Evolutionary conservation across 352 stramenopile genomes (phyloP), one percentile per base, ranked within the genome.

Genomic region (Globisporangium ultimum): DNA sequence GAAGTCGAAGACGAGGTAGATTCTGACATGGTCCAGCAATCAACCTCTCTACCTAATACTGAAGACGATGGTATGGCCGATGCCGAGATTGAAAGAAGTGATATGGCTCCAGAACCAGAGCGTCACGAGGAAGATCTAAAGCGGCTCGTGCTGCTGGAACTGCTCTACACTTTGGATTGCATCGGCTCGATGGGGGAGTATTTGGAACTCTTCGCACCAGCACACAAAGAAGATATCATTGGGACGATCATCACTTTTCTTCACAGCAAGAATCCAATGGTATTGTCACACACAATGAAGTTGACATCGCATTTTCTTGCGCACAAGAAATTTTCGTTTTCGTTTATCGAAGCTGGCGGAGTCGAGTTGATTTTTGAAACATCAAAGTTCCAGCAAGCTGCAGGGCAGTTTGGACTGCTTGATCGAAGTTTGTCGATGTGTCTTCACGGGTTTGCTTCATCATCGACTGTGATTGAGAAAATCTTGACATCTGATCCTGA

Each of bases 351-450:
- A 53, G 65, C 72, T 11, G 86, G 84, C 1, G 86, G 86, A 13
- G 76, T 93, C 2, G 77, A 88, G 22, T 50, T 95, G 18, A 73
- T 93, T 17, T 89, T 94, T 40, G 66, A 70, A 3, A 74, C 82
- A 3, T 77, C 78, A 3, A 90, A 87, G 42, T 32, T 64, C 17
- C 71, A 89, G 24, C 76, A 93, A 52, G 67, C 69, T 18, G 67
- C 61, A 10, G 77, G 80, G 7, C 81, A 89, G 55, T 64, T 84
- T 38, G 79, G 78, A 2, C 22, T 89, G 1, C 56, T 93, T 15
- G 82, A 95, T 54, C 78, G 80, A 50, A 93, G 84, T 40, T 60
- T 93, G 1, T 91, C 83, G 0, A 93, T 95, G 84, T 95, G 86
- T 61, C 70, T 95, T 4, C 84, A 93, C 63, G 86, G 82, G 18